A percentile compares a stretch with the other conserved stretches of the same genome.
Evolutionary conservation across 441 rosid species (phyloP).

Genomic region (Breynia disticha): DNA sequence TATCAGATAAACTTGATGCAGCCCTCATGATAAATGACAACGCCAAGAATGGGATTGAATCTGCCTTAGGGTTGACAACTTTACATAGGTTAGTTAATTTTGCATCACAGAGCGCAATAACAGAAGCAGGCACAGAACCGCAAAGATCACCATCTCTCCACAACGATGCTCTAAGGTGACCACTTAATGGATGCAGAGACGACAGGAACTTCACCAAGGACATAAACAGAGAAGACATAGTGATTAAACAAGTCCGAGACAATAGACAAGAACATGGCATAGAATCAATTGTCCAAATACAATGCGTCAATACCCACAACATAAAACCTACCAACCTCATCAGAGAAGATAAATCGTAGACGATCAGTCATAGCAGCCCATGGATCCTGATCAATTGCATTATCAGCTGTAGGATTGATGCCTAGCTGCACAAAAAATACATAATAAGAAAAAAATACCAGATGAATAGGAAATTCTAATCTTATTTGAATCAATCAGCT

Average conservation of each 20-base stretch:
- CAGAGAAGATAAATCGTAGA: conserved; percentile 48
- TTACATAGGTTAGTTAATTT: conserved; percentile 60
- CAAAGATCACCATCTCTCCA: conserved; percentile 51
- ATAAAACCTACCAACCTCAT: conserved; percentile 52
- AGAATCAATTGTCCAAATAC: neutral
- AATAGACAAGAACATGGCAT: conserved; percentile 1
- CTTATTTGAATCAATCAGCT: neutral
- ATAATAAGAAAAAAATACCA: conserved; percentile 8
- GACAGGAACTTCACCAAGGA: conserved; percentile 52
- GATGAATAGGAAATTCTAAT: neutral
- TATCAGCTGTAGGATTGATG: conserved; percentile 32
- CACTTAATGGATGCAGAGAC: conserved; percentile 56
- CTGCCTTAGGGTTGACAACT: conserved; percentile 53
- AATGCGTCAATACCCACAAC: neutral
- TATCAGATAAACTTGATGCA: conserved; percentile 46
- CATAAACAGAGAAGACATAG: conserved; percentile 9
- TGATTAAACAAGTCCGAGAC: neutral
- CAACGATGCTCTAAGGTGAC: conserved; percentile 74
- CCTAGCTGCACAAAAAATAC: conserved; percentile 54
- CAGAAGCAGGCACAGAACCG: conserved; percentile 69
- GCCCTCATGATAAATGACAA: conserved; percentile 53
- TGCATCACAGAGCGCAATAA: conserved; percentile 60
- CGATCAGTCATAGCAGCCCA: conserved; percentile 51
- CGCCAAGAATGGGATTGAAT: conserved; percentile 51
- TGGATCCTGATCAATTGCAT: conserved; percentile 52